Evolutionary conservation across 768 basidiomycete species (phyloP).

Genomic region (Favolaschia claudopus): DNA sequence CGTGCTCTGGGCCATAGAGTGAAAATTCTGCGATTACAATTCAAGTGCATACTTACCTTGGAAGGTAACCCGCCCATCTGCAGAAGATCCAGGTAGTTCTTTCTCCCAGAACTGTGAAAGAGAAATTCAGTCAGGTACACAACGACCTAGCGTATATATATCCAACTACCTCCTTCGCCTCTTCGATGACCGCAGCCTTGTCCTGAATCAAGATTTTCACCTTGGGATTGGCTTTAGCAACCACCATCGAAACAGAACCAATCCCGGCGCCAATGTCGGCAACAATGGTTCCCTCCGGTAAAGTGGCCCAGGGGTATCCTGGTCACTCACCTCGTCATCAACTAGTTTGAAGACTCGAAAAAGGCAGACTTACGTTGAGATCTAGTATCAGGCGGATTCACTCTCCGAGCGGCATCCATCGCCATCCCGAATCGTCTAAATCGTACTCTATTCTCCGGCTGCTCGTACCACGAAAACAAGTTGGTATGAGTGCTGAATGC

Average conservation of each 20-base stretch:
- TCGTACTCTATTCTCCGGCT: slow-evolving; percentile 27
- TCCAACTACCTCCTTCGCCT: background rate
- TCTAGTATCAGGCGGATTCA: background rate
- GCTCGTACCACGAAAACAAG: slow-evolving; percentile 32
- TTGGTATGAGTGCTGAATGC: slow-evolving; percentile 27
- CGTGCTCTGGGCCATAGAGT: no score
- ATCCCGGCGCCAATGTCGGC: slow-evolving; percentile 12
- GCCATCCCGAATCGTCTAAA: slow-evolving; percentile 33
- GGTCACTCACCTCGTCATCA: background rate
- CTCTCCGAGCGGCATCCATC: slow-evolving; percentile 27
- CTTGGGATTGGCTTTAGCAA: background rate
- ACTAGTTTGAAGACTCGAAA: background rate
- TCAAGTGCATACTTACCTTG: background rate
- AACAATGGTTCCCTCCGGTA: background rate
- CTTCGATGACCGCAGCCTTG: background rate
- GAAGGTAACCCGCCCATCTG: slow-evolving; percentile 9
- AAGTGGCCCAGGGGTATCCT: slow-evolving; percentile 4
- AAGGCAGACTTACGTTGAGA: slow-evolving; percentile 18
- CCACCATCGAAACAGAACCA: background rate
- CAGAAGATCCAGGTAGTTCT: slow-evolving; percentile 27
- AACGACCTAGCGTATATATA: no score
- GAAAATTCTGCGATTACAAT: no score
- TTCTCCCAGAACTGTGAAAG: slow-evolving; percentile 27
- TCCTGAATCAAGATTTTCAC: background rate
- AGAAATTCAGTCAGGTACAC: no score